These are phyloP conservation scores for Boletus sp. DNA, from an alignment of 768 basidiomycete genomes.

Conservation along the genomic window DNA sequence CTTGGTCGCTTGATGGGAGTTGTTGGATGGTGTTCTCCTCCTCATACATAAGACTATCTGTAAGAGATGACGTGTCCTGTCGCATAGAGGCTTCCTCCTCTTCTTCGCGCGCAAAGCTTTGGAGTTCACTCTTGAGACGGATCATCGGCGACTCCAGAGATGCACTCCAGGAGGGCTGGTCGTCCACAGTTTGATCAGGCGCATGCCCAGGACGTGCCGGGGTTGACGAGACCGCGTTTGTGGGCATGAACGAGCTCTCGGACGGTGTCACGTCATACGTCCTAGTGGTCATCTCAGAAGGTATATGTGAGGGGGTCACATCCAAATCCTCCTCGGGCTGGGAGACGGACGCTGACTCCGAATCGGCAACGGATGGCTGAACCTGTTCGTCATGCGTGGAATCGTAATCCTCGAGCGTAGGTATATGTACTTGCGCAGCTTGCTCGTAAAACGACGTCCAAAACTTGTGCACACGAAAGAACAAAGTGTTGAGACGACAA, in stretches of 20 bases:
- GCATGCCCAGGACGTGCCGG: conserved; percentile 46
- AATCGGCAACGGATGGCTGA: conserved; percentile 24
- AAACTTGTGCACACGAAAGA: conserved; percentile 50
- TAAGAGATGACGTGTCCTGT: conserved; percentile 16
- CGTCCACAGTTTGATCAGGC: conserved; percentile 40
- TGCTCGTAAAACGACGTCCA: conserved; percentile 97
- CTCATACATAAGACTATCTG: conserved; percentile 31
- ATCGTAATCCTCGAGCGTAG: conserved; percentile 68
- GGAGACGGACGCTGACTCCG: conserved; percentile 14
- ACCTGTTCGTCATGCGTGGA: conserved; percentile 50
- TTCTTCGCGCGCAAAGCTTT: conserved; percentile 42
- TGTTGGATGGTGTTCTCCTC: conserved; percentile 29
- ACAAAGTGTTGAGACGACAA: neutral
- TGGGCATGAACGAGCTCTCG: conserved; percentile 73
- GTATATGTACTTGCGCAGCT: conserved; percentile 84
- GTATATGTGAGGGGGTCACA: conserved; percentile 11
- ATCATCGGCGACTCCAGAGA: conserved; percentile 74
- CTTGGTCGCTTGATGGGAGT: conserved; percentile 33
- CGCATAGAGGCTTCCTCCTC: conserved; percentile 35
- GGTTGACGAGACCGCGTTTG: conserved; percentile 73
- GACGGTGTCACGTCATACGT: conserved; percentile 44
- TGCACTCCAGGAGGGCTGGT: conserved; percentile 65
- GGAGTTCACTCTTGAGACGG: conserved; percentile 60
- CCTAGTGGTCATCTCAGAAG: conserved; percentile 1
- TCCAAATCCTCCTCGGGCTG: conserved; percentile 8